Conservation (phyloP, 2,329 filamentous ascomycete species). For the Neobulgaria alba region DNA sequence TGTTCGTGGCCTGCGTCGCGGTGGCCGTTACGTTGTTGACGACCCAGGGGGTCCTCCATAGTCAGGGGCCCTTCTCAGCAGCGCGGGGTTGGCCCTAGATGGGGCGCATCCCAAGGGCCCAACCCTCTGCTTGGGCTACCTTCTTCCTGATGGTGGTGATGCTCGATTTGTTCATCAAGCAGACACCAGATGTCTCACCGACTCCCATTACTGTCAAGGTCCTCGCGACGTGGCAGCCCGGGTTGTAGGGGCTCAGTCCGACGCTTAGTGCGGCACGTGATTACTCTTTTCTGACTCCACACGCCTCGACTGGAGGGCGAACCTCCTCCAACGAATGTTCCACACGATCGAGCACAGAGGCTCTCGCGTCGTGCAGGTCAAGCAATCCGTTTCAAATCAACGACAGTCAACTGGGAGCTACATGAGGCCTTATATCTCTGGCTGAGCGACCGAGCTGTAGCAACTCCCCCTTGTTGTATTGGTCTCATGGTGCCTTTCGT, state of each 20-base stretch:
- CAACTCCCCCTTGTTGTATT: background rate
- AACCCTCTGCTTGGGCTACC: background rate
- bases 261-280: background rate
- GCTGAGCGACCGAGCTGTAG: background rate
- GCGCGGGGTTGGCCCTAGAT: background rate
- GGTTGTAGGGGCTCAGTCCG: background rate
- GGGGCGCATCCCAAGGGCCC: background rate
- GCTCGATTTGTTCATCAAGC: background rate
- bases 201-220: background rate
- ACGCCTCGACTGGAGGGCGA: background rate
- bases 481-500: background rate
- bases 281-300: background rate
- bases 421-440: background rate
- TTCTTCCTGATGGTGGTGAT: background rate
- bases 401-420: background rate
- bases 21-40: slow-evolving; percentile 3
- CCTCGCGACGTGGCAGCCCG: too few relatives aligned
- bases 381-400: background rate
- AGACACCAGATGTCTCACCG: background rate
- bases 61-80: slow-evolving; percentile 1
- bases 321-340: background rate
- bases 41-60: slow-evolving; percentile 1
- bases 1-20: background rate
- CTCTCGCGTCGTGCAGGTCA: background rate
- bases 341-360: background rate